These are phyloP conservation scores for Lepidopterella palustris DNA, from an alignment of 495 filamentous ascomycete genomes.

Conservation along the genomic window DNA sequence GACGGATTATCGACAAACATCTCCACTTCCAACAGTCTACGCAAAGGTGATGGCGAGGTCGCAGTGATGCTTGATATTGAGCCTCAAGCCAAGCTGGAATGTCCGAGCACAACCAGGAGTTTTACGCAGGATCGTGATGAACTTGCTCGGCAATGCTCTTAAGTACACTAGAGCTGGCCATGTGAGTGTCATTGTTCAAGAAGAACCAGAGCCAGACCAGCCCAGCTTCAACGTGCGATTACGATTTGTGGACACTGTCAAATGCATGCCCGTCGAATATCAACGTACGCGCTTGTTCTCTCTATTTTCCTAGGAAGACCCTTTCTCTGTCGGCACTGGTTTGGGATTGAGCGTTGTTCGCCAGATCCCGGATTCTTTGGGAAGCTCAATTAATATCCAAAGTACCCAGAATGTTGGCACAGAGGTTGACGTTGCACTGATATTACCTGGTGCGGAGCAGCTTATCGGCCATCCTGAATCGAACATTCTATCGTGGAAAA, in stretches of 20 bases:
- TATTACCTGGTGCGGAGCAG: background rate
- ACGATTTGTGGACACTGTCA: slow-evolving; percentile 28
- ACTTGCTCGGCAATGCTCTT: background rate
- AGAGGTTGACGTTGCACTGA: background rate
- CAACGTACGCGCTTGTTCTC: slow-evolving; percentile 25
- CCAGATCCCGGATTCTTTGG: slow-evolving; percentile 27
- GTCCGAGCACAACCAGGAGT: slow-evolving; percentile 14
- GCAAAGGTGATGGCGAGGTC: slow-evolving; percentile 4
- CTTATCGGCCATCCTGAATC: background rate
- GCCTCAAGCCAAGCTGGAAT: slow-evolving; percentile 11
- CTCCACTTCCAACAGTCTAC: slow-evolving; percentile 3
- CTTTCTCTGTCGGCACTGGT: slow-evolving; percentile 30
- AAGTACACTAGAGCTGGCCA: slow-evolving; percentile 29
- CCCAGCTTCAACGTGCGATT: slow-evolving; percentile 10
- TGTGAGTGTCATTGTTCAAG: slow-evolving; percentile 26
- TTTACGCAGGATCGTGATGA: slow-evolving; percentile 29
- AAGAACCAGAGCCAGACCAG: background rate
- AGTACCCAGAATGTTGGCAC: slow-evolving; percentile 5
- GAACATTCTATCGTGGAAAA: background rate
- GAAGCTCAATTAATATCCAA: slow-evolving; percentile 25
- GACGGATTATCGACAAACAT: background rate
- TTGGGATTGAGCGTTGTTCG: slow-evolving; percentile 33
- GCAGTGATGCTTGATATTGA: slow-evolving; percentile 17
- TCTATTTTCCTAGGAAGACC: slow-evolving; percentile 34
- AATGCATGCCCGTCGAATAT: slow-evolving; percentile 31